Evolutionary conservation across 441 rosid genomes (phyloP).

Genomic region (Populus trichocarpa): DNA sequence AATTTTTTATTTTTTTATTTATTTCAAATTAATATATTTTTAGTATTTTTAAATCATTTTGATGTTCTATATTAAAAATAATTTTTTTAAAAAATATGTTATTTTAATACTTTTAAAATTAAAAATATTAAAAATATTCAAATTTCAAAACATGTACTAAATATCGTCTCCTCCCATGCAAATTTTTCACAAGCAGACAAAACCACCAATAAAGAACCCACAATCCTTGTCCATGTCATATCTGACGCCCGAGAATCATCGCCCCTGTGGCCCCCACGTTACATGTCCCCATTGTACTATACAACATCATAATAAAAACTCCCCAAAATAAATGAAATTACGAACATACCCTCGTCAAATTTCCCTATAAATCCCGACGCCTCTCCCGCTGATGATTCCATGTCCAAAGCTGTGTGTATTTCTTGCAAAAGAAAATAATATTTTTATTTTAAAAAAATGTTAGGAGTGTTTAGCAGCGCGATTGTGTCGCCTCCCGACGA

Average conservation of each 20-base stretch:
- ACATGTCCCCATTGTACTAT: constrained; percentile 2
- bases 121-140: no score
- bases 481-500: constrained; percentile 86
- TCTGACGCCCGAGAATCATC: constrained; percentile 28
- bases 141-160: no score
- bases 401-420: constrained; percentile 8
- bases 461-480: constrained; percentile 82
- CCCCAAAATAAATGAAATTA: neutral
- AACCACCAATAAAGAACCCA: neutral
- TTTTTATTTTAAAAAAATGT: constrained; percentile 35
- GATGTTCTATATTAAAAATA: no score
- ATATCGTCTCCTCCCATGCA: neutral
- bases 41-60: no score
- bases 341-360: constrained; percentile 15
- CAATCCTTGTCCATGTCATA: constrained; percentile 11
- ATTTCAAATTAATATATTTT: no score
- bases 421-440: neutral
- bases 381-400: neutral
- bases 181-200: neutral
- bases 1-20: no score
- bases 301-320: neutral
- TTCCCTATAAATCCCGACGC: constrained; percentile 23
- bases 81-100: no score
- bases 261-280: constrained; percentile 30
- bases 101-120: no score